Base-by-base conservation (phyloP, 495 filamentous ascomycete genomes). In the Daldinia concentrica region DNA sequence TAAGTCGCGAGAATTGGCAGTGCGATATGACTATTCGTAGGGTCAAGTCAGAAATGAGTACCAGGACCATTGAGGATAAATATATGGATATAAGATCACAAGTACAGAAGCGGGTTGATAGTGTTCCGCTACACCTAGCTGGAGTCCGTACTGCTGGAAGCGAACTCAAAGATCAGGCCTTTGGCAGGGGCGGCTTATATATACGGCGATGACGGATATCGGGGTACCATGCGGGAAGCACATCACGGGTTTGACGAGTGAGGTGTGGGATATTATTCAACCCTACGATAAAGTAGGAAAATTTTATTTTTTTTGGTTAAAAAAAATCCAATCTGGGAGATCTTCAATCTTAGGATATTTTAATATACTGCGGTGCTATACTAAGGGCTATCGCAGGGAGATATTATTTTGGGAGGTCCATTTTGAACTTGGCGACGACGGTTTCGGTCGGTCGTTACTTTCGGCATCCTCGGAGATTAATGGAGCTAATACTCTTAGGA, bases 1-100 rank as follows among this genome's bases (percentile, higher is more conserved):
- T 91, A n/a, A 81, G 74, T 6, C 79, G 88, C 52, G 82, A 82
- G 11, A 80, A 82, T 5, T 91, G 89, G 90, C 77, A 69, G 0
- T 80, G 84, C 0, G 83, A 88, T 0, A 56, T 64, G 34, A 73
- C 61, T 7, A 32, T 77, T 9, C 66, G 72, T 22, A 70, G 72
- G 27, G 52, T 76, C 29, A 74, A 76, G 66, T 67, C 66, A 37
- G 77, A 58, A 7, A 76, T 59, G 68, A 77, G 50, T 52, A 58
- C 70, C 39, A 79, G 72, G 62, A 76, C 50, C 22, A 45, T 77
- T 51, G 76, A 58, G 71, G 81, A 82, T 41, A 79, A 81, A 37
- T 82, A 80, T 66, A 73, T 74, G 1, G 82, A 80, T 48, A 72
- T 80, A 0, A 72, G 81, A 34, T 69, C 77, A 9, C 79, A 79